Conservation (phyloP, 1,139 yeast species). For the Magnusiomyces sp. region DNA sequence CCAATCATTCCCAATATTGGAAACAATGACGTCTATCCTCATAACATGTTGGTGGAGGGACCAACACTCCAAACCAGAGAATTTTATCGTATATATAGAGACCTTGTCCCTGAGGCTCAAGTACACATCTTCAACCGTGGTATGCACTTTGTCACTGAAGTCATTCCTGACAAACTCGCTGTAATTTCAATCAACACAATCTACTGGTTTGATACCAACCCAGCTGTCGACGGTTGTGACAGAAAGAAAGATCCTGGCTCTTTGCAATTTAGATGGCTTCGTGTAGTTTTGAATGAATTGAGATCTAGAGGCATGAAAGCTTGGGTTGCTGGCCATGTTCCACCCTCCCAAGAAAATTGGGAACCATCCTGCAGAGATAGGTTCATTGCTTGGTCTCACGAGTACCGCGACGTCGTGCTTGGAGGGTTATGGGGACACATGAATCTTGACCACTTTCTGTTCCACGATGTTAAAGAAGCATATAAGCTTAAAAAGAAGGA, state of each 20-base stretch:
- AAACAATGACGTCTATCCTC: slow-evolving; percentile 84
- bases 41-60: slow-evolving; percentile 73
- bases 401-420: slow-evolving; percentile 69
- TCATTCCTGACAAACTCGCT: slow-evolving; percentile 69
- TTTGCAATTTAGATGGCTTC: slow-evolving; percentile 68
- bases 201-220: slow-evolving; percentile 67
- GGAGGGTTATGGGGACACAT: slow-evolving; percentile 85
- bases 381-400: slow-evolving; percentile 68
- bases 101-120: slow-evolving; percentile 70
- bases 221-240: slow-evolving; percentile 76
- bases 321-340: slow-evolving; percentile 84
- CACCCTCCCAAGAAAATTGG: slow-evolving; percentile 71
- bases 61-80: slow-evolving; percentile 80
- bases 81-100: slow-evolving; percentile 62
- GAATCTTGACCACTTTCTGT: slow-evolving; percentile 80
- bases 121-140: slow-evolving; percentile 67
- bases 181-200: slow-evolving; percentile 70
- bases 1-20: slow-evolving; percentile 66
- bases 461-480: slow-evolving; percentile 48
- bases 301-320: slow-evolving; percentile 72
- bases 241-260: slow-evolving; percentile 68
- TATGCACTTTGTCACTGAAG: slow-evolving; percentile 65
- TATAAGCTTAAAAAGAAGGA: slow-evolving; percentile 13
- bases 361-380: slow-evolving; percentile 66
- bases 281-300: slow-evolving; percentile 62